Conservation (phyloP, 495 filamentous ascomycete species). For the Talaromyces adpressus region DNA sequence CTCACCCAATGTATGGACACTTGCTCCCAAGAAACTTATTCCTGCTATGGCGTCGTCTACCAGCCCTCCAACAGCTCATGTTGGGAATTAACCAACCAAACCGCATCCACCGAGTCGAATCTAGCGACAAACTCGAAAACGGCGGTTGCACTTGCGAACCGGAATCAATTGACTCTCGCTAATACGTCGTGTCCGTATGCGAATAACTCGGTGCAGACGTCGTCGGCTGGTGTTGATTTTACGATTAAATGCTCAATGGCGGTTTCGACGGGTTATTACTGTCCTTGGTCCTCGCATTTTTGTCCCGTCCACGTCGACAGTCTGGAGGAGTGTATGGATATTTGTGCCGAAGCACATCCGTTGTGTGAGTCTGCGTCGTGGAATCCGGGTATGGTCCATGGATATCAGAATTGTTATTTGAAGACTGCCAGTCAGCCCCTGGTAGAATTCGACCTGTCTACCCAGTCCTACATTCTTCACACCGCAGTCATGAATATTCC, state of each 20-base stretch:
- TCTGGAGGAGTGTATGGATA: constrained; percentile 7
- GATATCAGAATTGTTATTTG: constrained; percentile 5
- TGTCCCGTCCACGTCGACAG: neutral
- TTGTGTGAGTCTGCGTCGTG: neutral
- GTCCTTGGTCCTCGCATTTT: neutral
- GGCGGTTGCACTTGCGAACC: neutral
- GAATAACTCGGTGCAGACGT: neutral
- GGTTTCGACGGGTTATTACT: neutral
- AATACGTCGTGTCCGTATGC: constrained; percentile 4
- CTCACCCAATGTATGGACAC: neutral
- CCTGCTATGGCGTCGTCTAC: neutral
- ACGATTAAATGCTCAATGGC: neutral
- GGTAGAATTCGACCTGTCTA: neutral
- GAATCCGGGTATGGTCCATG: constrained; percentile 1
- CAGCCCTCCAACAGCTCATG: constrained; percentile 6
- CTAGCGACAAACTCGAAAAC: neutral
- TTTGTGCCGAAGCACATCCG: neutral
- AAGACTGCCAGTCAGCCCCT: neutral
- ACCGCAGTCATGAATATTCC: neutral
- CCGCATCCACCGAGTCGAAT: neutral
- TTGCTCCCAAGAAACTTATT: neutral
- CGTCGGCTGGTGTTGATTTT: neutral
- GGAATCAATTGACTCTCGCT: neutral
- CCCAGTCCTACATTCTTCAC: neutral
- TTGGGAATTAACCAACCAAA: constrained; percentile 1